These are phyloP conservation scores for Comarum palustre DNA, from an alignment of 306 rosid species.

Conservation along the genomic window DNA sequence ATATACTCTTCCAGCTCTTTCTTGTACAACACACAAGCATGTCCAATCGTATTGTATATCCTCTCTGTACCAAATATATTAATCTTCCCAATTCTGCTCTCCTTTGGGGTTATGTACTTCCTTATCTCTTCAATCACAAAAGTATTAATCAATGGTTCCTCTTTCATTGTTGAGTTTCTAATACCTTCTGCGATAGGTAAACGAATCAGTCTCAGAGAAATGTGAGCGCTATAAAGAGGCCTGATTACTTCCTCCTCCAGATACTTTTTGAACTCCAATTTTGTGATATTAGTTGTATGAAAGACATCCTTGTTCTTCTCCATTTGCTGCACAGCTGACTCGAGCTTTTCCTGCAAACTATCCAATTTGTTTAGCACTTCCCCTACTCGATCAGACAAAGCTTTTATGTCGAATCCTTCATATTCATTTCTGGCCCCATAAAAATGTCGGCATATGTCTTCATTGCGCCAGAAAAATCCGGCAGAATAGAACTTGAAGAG, in stretches of 20 bases:
- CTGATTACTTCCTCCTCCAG: conserved; percentile 65
- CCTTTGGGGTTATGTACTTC: conserved; percentile 85
- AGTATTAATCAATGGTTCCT: conserved; percentile 71
- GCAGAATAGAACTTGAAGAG: conserved; percentile 65
- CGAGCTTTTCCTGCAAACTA: conserved; percentile 66
- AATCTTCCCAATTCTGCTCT: conserved; percentile 55
- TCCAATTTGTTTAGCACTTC: conserved; percentile 66
- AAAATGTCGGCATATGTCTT: conserved; percentile 57
- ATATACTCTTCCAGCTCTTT: conserved; percentile 72
- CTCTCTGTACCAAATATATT: conserved; percentile 57
- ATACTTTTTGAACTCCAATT: conserved; percentile 46
- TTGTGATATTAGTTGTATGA: conserved; percentile 32
- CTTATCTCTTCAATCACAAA: conserved; percentile 78
- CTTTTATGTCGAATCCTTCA: conserved; percentile 56
- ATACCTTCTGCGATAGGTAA: conserved; percentile 52
- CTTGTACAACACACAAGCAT: conserved; percentile 70
- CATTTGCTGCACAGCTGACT: conserved; percentile 49
- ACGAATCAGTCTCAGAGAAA: conserved; percentile 63
- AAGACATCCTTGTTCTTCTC: conserved; percentile 47
- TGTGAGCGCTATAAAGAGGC: conserved; percentile 72
- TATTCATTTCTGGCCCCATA: conserved; percentile 36
- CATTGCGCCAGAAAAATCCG: conserved; percentile 62
- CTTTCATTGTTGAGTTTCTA: conserved; percentile 46
- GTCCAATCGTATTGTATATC: conserved; percentile 80
- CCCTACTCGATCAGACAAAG: conserved; percentile 51